Evolutionary conservation across 2,329 filamentous ascomycete genomes (phyloP), one percentile per base, ranked within the genome.

Genomic region (Tympanopsis confertula): DNA sequence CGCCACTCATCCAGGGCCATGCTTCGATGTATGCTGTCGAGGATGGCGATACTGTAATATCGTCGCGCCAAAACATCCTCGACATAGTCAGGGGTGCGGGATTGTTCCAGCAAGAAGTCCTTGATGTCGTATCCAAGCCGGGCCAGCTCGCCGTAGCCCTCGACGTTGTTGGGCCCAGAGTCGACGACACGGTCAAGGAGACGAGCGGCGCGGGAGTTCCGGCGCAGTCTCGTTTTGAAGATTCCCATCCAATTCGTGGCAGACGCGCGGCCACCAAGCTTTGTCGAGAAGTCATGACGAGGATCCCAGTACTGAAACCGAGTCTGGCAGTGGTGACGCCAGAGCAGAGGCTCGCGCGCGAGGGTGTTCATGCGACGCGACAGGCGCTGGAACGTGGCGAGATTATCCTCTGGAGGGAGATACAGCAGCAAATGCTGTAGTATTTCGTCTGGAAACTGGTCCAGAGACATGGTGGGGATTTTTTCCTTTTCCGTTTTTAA

Each of bases 81-180:
- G 4, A 63, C 66, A 29, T 73, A 66, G 12, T 81, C 69, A 13
- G 69, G 62, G 22, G 70, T 66, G 10, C 63, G 63, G 42, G 71
- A 74, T 52, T 94, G 78, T 39, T 70, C 65, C 42, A 87, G 50
- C 36, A 96, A 68, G 39, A 78, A 79, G 55, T 95, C 88, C 55
- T 95, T 95, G 35, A 82, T 84, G 62, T 96, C 87, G 50, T 88
- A 89, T 1, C 87, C 87, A 49, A 79, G 68, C 19, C 67, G 62
- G 38, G 83, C 77, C 43, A 96, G 82, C 37, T 69, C 61, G 47
- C 82, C 74, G 44, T 86, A 78, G 49, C 79, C 78, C 39, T 69
- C 67, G 40, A 86, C 69, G 15, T 87, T 78, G 38, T 74, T 68
- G 24, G 78, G 69, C 54, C 86, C 84, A 20, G 73, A 78, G n/a